Evolutionary conservation across 305 asterid genomes (phyloP).

Genomic region (Lippia alba): DNA sequence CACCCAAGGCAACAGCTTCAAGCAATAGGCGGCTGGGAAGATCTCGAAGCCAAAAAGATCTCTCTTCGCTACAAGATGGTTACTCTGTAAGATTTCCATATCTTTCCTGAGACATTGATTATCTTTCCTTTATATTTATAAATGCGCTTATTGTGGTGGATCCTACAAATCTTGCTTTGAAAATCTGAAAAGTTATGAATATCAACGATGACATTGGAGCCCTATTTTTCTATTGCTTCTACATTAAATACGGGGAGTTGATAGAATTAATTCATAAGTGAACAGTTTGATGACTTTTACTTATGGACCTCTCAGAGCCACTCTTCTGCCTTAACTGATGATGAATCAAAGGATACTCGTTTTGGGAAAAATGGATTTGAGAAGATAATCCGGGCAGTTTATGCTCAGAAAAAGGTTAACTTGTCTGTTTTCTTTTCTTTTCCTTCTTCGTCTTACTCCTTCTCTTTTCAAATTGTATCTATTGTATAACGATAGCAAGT

Average conservation of each 20-base stretch:
- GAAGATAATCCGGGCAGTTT: slow-evolving; percentile 78
- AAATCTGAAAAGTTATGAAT: slow-evolving; percentile 23
- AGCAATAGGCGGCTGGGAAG: slow-evolving; percentile 57
- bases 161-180: neutral
- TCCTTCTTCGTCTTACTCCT: slow-evolving; percentile 7
- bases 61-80: slow-evolving; percentile 64
- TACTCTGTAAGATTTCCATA: slow-evolving; percentile 76
- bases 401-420: slow-evolving; percentile 76
- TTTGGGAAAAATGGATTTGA: slow-evolving; percentile 63
- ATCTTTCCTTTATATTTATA: slow-evolving; percentile 19
- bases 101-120: slow-evolving; percentile 24
- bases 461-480: neutral
- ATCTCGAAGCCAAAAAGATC: slow-evolving; percentile 68
- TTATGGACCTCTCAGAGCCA: slow-evolving; percentile 72
- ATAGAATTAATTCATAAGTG: slow-evolving; percentile 15
- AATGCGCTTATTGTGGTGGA: slow-evolving; percentile 14
- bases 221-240: slow-evolving; percentile 20
- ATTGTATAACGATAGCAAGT: slow-evolving; percentile 3
- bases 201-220: slow-evolving; percentile 12
- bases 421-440: slow-evolving; percentile 13
- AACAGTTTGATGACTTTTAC: slow-evolving; percentile 16
- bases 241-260: slow-evolving; percentile 26
- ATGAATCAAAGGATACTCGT: slow-evolving; percentile 69
- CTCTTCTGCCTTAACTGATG: slow-evolving; percentile 89
- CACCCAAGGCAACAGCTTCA: slow-evolving; percentile 47